A percentile compares a stretch with the other conserved stretches of the same genome.
phyloP scores from a whole-genome alignment of 1,284 basidiomycete genomes.

The Melampsora medusae region DNA sequence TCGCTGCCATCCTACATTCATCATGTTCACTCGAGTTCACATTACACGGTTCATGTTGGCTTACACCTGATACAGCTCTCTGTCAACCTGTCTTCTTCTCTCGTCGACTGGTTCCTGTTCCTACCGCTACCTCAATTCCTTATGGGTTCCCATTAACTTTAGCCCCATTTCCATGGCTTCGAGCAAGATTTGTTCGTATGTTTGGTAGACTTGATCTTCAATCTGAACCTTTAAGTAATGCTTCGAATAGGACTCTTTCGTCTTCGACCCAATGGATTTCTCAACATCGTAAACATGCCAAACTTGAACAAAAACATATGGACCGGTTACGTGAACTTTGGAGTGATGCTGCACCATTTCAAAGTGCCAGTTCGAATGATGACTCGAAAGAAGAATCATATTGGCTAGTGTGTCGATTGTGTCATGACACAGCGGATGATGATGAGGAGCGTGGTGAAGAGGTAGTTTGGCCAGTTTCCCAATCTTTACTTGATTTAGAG shows the following conservation, averaged over 20 bases:
- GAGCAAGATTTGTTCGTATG: conserved; percentile 19
- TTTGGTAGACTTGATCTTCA: conserved; percentile 25
- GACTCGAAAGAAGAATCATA: background rate
- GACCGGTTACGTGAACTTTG: conserved; percentile 24
- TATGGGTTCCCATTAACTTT: conserved; percentile 28
- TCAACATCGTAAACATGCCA: conserved; percentile 5
- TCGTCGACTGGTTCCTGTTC: conserved; percentile 15
- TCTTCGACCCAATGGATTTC: conserved; percentile 23
- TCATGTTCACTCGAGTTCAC: conserved; percentile 8
- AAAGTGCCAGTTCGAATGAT: conserved; percentile 1
- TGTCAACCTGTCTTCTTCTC: conserved; percentile 37
- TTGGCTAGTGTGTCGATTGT: conserved; percentile 32
- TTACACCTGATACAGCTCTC: conserved; percentile 13
- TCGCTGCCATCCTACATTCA: conserved; percentile 19
- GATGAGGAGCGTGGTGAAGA: background rate
- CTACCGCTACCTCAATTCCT: conserved; percentile 6
- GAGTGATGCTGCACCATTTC: conserved; percentile 10
- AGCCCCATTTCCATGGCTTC: conserved; percentile 25
- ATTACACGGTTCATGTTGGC: conserved; percentile 13
- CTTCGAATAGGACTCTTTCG: background rate
- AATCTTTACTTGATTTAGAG: conserved; percentile 37
- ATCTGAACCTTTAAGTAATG: background rate
- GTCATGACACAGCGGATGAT: background rate
- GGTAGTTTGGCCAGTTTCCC: conserved; percentile 32
- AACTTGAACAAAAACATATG: conserved; percentile 21